phyloP scores from a whole-genome alignment of 1,284 basidiomycete species.

The Ceratobasidium theobromae region DNA sequence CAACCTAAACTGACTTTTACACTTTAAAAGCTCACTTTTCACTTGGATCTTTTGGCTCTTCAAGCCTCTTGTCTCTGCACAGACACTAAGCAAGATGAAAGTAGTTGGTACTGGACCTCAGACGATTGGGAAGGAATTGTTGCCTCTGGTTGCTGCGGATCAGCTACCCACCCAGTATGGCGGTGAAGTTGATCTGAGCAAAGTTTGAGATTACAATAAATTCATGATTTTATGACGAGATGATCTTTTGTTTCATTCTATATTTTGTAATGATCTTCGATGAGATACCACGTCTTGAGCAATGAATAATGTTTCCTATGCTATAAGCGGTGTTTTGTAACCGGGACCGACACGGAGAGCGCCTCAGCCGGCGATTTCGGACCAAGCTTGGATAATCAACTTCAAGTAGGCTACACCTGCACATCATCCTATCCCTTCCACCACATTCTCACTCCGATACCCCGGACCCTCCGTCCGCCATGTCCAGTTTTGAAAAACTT shows the following conservation, averaged over 20 bases:
- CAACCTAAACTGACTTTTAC: neutral
- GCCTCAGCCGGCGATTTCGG: neutral
- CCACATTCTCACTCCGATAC: neutral
- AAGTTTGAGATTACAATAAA: neutral
- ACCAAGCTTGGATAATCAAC: slow-evolving; percentile 28
- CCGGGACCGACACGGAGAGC: slow-evolving; percentile 6
- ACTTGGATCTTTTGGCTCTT: slow-evolving; percentile 80
- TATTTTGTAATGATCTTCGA: neutral
- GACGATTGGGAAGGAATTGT: slow-evolving; percentile 59
- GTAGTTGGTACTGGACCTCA: slow-evolving; percentile 66
- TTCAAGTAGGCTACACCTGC: slow-evolving; percentile 14
- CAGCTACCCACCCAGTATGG: slow-evolving; percentile 53
- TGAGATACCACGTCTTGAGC: neutral
- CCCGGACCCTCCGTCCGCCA: neutral
- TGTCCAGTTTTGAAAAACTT: slow-evolving; percentile 60
- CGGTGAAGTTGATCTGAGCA: neutral
- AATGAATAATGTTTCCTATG: neutral
- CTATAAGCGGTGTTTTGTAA: neutral
- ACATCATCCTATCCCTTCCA: too few species aligned
- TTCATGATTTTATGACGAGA: neutral
- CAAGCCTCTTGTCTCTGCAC: slow-evolving; percentile 66
- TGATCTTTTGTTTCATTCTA: neutral
- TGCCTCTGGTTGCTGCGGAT: slow-evolving; percentile 53
- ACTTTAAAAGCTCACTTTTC: slow-evolving; percentile 47
- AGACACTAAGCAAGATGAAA: slow-evolving; percentile 72